Percentiles rank a stretch among this genome's conserved stretches.
Conservation (phyloP, 2,329 filamentous ascomycete species). For the Cadophora gregata region DNA sequence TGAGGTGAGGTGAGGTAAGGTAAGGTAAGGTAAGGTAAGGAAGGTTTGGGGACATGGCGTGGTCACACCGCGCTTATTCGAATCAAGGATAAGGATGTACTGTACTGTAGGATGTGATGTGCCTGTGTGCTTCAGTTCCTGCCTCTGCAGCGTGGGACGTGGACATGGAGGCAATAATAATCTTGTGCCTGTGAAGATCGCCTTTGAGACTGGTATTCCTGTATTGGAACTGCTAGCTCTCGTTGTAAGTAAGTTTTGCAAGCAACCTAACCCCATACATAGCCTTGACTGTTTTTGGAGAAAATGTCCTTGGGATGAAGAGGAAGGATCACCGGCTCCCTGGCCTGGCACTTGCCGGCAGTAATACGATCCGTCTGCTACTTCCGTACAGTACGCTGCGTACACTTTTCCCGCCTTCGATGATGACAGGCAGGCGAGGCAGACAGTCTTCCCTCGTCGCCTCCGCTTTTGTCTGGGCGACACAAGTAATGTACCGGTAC, state of each 20-base stretch:
- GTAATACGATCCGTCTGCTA: constrained; percentile 29
- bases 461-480: neutral
- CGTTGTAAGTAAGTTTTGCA: neutral
- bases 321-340: constrained; percentile 7
- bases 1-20: neutral
- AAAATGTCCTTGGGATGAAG: constrained; percentile 10
- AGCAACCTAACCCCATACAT: neutral
- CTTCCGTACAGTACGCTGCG: too few species aligned
- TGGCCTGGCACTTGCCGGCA: constrained; percentile 31
- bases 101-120: too few species aligned
- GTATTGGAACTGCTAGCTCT: neutral
- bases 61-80: constrained; percentile 31
- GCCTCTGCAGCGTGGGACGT: neutral
- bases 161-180: neutral
- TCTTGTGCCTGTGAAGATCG: constrained; percentile 10
- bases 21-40: neutral
- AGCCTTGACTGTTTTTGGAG: constrained; percentile 22
- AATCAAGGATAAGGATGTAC: constrained; percentile 7
- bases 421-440: neutral
- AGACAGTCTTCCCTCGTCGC: neutral
- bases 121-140: constrained; percentile 7
- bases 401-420: constrained; percentile 16
- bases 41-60: neutral
- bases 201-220: neutral
- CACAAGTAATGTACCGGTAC: constrained; percentile 17